Conservation (phyloP, 2,329 filamentous ascomycete species). For the Aspergillaceae sp. region DNA sequence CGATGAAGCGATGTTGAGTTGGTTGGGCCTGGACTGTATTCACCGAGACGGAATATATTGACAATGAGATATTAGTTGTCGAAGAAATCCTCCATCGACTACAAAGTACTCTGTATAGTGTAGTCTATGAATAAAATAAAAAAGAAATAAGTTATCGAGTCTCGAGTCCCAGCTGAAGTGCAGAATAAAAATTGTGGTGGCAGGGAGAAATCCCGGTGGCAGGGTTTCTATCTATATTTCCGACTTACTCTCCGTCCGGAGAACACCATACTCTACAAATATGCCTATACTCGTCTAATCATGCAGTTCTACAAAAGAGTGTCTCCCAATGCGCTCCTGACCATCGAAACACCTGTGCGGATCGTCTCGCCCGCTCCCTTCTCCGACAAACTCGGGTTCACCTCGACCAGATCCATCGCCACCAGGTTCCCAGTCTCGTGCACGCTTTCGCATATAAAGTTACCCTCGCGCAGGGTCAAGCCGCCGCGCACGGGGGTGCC, state of each 20-base stretch:
- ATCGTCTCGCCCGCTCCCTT: slow-evolving; percentile 77
- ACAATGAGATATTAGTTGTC: no score
- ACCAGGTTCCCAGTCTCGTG: slow-evolving; percentile 71
- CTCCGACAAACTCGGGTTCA: slow-evolving; percentile 63
- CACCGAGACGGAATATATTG: no score
- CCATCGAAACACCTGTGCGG: slow-evolving; percentile 79
- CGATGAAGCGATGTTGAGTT: not conserved
- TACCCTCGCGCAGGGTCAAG: slow-evolving; percentile 85
- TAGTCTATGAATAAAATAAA: not conserved
- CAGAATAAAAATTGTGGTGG: slow-evolving; percentile 18
- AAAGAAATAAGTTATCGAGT: slow-evolving; percentile 6
- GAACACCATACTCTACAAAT: no score
- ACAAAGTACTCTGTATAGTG: no score
- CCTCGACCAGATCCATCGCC: slow-evolving; percentile 74
- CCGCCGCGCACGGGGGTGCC: slow-evolving; percentile 91
- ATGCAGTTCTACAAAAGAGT: slow-evolving; percentile 56
- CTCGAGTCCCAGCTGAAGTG: slow-evolving; percentile 1
- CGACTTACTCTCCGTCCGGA: no score
- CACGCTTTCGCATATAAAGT: slow-evolving; percentile 88
- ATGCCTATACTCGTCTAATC: not conserved
- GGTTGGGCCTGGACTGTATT: no score
- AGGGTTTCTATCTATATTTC: not conserved
- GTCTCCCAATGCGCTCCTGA: slow-evolving; percentile 86
- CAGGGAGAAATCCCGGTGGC: slow-evolving; percentile 11
- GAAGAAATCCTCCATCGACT: no score